Conservation (phyloP, 2,329 filamentous ascomycete genomes). For the Xylaria polymorpha region DNA sequence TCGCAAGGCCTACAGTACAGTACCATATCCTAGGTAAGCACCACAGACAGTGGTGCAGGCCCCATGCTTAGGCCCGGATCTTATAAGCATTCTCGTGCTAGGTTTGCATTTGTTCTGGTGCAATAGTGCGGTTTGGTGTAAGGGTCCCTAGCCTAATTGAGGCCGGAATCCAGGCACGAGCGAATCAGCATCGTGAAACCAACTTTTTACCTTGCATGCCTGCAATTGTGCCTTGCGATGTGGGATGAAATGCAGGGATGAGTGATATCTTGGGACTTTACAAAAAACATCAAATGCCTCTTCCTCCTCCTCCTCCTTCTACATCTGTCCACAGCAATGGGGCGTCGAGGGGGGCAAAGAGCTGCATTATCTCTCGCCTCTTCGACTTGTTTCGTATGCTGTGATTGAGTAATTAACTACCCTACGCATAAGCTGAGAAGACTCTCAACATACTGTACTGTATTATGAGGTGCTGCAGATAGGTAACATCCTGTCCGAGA, state of each 20-base stretch:
- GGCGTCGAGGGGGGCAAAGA: neutral
- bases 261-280: constrained; percentile 22
- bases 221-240: constrained; percentile 33
- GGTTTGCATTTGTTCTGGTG: constrained; percentile 4
- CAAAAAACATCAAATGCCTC: constrained; percentile 27
- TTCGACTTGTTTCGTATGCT: constrained; percentile 8
- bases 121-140: constrained; percentile 22
- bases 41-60: constrained; percentile 8
- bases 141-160: constrained; percentile 24
- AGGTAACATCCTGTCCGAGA: constrained; percentile 4
- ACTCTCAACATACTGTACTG: neutral
- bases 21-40: neutral
- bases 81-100: constrained; percentile 10
- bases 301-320: constrained; percentile 31
- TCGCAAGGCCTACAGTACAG: constrained; percentile 1
- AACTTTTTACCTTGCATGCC: constrained; percentile 25
- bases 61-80: constrained; percentile 15
- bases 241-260: constrained; percentile 30
- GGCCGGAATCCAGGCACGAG: constrained; percentile 35
- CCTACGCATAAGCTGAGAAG: neutral
- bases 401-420: constrained; percentile 24
- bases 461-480: neutral
- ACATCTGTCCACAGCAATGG: constrained; percentile 10
- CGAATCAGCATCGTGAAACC: constrained; percentile 34
- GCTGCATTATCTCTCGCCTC: constrained; percentile 6